Evolutionary conservation across 441 rosid species (phyloP).

Genomic region (Adansonia gregorii): DNA sequence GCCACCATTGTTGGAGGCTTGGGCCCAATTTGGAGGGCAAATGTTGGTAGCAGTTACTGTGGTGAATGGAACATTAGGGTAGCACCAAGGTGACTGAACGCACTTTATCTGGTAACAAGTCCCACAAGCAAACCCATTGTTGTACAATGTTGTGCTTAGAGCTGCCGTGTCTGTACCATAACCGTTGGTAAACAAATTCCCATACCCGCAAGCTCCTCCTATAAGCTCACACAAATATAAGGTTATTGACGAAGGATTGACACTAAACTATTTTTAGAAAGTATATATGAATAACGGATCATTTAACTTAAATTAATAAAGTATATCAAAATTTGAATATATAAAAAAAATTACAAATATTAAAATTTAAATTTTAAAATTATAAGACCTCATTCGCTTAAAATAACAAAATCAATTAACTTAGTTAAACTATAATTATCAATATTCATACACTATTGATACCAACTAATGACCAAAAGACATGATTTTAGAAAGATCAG

Average conservation of each 20-base stretch:
- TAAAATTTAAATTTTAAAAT: no score
- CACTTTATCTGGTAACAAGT: conserved; percentile 74
- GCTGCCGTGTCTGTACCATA: conserved; percentile 73
- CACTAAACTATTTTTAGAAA: neutral
- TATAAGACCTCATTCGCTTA: no score
- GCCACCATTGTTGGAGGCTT: conserved; percentile 75
- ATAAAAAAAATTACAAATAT: no score
- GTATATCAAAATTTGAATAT: no score
- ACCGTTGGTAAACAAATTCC: conserved; percentile 63
- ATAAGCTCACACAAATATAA: neutral
- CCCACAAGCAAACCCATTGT: conserved; percentile 75
- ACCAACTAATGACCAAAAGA: neutral
- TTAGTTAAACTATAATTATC: neutral
- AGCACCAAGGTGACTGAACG: conserved; percentile 53
- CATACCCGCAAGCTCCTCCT: conserved; percentile 96
- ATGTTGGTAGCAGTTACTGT: conserved; percentile 78
- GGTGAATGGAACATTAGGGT: conserved; percentile 36
- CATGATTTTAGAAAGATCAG: no score
- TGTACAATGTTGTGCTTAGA: conserved; percentile 67
- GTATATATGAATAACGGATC: neutral
- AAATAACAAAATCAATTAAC: no score
- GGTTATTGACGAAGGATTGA: neutral
- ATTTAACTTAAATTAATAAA: neutral
- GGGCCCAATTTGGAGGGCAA: conserved; percentile 84
- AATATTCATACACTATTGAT: neutral